Evolutionary conservation across 345 rosid genomes (phyloP).

Genomic region (Bruguiera gymnorhiza): DNA sequence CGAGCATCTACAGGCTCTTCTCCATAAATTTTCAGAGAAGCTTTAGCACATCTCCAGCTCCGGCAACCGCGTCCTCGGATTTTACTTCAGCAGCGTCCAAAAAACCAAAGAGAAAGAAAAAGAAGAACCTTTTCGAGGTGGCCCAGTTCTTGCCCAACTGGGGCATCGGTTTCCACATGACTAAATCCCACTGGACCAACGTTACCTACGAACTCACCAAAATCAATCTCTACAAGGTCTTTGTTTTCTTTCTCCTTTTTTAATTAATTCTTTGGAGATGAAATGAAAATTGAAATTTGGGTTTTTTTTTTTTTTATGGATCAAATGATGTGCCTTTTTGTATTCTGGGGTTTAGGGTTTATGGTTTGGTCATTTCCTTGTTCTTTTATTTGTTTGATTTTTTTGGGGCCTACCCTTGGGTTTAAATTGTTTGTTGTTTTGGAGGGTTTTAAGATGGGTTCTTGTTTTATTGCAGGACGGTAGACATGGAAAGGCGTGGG

Average conservation of each 20-base stretch:
- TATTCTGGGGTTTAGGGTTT: too few relatives aligned
- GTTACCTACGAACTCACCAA: constrained; percentile 89
- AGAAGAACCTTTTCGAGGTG: constrained; percentile 93
- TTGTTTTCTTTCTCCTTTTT: not conserved
- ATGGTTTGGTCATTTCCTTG: too few relatives aligned
- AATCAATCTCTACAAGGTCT: constrained; percentile 93
- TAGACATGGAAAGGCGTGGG: constrained; percentile 96
- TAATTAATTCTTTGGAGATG: not conserved
- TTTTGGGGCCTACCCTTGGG: too few relatives aligned
- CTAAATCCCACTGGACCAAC: constrained; percentile 88
- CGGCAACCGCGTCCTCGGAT: constrained; percentile 15
- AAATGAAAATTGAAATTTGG: not conserved
- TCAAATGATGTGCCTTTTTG: too few relatives aligned
- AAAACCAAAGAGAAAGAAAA: constrained; percentile 61
- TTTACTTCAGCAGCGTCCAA: constrained; percentile 20
- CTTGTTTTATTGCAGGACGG: constrained; percentile 67
- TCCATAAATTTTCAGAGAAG: constrained; percentile 44
- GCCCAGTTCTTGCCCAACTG: constrained; percentile 89
- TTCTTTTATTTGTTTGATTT: too few relatives aligned
- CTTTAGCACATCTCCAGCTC: constrained; percentile 39
- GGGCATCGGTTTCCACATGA: constrained; percentile 93
- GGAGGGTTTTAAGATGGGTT: constrained; percentile 1
- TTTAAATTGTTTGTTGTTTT: too few relatives aligned
- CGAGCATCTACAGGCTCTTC: not conserved
- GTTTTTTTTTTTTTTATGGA: not conserved